Evolutionary conservation across 2,329 filamentous ascomycete species (phyloP), one percentile per base, ranked within the genome.

Genomic region (Aspergillus neotritici): DNA sequence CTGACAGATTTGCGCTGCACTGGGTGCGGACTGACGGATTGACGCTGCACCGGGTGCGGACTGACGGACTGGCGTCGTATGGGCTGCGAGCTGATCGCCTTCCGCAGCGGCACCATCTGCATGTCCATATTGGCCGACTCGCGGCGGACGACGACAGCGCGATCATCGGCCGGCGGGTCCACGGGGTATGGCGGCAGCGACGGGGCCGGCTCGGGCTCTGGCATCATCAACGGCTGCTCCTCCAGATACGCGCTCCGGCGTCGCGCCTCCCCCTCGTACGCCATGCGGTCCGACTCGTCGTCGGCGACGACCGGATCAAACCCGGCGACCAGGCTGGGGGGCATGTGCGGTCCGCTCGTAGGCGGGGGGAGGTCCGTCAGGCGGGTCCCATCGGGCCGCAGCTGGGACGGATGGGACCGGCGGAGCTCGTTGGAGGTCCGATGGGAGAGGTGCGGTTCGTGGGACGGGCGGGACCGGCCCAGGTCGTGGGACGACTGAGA

Each of bases 11-110:
- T 83, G 12, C 79, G 72, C 5, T 25, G 21, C 3, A 25, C 21
- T 25, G 79, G 79, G 2, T 70, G 71, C 10, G 79, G 78, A 41
- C 78, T 82, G 11, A 83, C 69, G 1, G 79, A 82, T 57, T 83
- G 21, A 25, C 21, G 21, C 7, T 83, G 12, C 78, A 71, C 5
- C 42, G 79, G 79, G 2, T 70, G 71, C 9, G 79, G 78, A 41
- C 78, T 82, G 11, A 83, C 69, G 1, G 79, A 82, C 57, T 83
- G 83, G 12, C 79, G 72, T 3, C 21, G 21, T 8, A 25, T 8
- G 7, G 21, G 21, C 21, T 25, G 21, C 6, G 64, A 43, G 54
- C 60, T 60, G 37, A 56, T 46, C 7, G 64, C 61, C 21, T 48
- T 46, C 31, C 54, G 47, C 57, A 38, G 62, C 62, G 16, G 54